A percentile compares a stretch with the other conserved stretches of the same genome.
Evolutionary conservation across 139 green algal species (phyloP).

Genomic region (Picochlorum sp.): DNA sequence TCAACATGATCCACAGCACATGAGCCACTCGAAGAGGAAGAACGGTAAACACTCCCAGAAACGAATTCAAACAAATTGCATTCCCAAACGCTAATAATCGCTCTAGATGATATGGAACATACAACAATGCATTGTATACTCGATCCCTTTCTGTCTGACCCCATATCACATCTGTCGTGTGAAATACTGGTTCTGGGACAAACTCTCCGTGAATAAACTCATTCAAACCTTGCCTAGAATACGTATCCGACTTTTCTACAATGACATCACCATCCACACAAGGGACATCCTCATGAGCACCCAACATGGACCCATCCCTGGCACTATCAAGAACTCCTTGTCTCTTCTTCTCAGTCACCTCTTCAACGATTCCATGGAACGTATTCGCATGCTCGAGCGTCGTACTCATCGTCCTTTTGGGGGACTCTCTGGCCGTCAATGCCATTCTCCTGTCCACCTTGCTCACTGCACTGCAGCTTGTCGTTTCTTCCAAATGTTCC

Average conservation of each 20-base stretch:
- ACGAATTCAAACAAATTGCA: conserved; percentile 63
- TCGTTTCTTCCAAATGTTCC: no score
- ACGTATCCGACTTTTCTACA: not conserved
- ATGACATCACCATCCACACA: no score
- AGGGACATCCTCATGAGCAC: no score
- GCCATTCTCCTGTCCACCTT: no score
- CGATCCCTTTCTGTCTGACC: conserved; percentile 64
- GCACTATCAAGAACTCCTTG: no score
- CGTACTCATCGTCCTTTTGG: no score
- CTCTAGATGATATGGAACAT: conserved; percentile 82
- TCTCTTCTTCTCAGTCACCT: no score
- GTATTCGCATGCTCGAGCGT: no score
- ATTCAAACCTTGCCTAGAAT: conserved; percentile 7
- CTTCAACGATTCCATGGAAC: no score
- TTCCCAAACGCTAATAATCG: conserved; percentile 66
- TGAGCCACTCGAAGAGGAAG: conserved; percentile 50
- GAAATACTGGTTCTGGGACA: conserved; percentile 26
- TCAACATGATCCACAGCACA: conserved; percentile 12
- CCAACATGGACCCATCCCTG: no score
- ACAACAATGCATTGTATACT: conserved; percentile 81
- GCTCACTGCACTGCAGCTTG: no score
- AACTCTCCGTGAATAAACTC: conserved; percentile 20
- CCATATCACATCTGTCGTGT: conserved; percentile 57
- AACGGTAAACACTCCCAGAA: conserved; percentile 68
- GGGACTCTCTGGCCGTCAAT: no score